phyloP scores from a whole-genome alignment of 768 basidiomycete species.

The Suillus paluster region DNA sequence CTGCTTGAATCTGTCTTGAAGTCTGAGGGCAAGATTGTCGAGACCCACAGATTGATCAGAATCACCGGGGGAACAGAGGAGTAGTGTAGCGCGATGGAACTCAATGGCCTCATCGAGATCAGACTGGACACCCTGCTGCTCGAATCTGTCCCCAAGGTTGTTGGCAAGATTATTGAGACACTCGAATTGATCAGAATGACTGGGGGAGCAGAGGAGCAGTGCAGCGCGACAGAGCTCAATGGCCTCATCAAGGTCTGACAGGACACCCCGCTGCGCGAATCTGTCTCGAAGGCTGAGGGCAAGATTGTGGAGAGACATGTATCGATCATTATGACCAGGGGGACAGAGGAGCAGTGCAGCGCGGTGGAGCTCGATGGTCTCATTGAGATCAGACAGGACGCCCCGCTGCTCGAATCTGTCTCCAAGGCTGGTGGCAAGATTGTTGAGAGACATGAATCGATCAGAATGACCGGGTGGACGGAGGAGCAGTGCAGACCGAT shows the following conservation, averaged over 20 bases:
- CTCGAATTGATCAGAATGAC: not conserved
- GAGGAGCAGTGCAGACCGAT: not conserved
- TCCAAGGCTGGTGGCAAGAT: not conserved
- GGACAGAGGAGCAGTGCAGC: too few relatives aligned
- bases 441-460: not conserved
- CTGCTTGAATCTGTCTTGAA: not conserved
- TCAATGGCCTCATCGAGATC: not conserved
- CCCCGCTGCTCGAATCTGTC: not conserved
- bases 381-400: too few relatives aligned
- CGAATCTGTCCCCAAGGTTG: not conserved
- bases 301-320: too few relatives aligned
- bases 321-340: too few relatives aligned
- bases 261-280: too few relatives aligned
- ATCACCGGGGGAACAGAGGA: not conserved
- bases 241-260: too few relatives aligned
- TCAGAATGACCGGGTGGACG: not conserved
- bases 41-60: not conserved
- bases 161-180: not conserved
- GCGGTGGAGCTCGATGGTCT: too few relatives aligned
- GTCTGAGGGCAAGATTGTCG: not conserved
- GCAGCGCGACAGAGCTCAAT: too few relatives aligned
- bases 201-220: not conserved
- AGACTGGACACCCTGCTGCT: not conserved
- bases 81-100: not conserved
- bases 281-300: too few relatives aligned